Base-by-base conservation (phyloP, 106 monocot genomes). In the Dendrobium chrysotoxum region DNA sequence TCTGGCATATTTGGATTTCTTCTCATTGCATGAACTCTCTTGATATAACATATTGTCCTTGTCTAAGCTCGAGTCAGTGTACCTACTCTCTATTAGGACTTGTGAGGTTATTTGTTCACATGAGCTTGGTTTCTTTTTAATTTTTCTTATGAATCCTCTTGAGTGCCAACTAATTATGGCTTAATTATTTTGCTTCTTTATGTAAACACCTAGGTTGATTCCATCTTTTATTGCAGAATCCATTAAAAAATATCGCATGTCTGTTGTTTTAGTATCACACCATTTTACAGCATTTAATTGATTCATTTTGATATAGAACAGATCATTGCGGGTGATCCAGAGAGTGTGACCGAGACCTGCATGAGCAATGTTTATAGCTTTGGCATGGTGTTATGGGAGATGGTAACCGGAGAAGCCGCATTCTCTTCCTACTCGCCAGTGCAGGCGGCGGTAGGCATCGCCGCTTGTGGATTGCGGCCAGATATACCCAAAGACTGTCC, bases 361-460 rank as follows among this genome's bases (percentile, higher is more conserved):
- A 99, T 95, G 98, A 99, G 98, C 91, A 99, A 99, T 77, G 93
- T 93, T 64, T 99, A 99, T 64, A 99, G 98, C 78, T 99, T 91
- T 39, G 95, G 98, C 5, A 95, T 99, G 98, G 89, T 99, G 61
- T 44, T 99, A 1, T 99, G 98, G 98, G 98, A 95, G 85, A 99
- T 99, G 95, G 82, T 93, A 15, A 88, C 98, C 0, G 98, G 98
- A 17, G 98, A 95, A 80, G 84, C 86, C 18, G 95, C 98, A 17
- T 99, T 93, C 83, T 92, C 89, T 39, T 89, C 92, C n/a, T 95
- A 85, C 83, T 99, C 98, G 20, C 98, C 98, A 0, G 98, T 99
- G 72, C 98, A 99, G 77, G 98, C 98, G n/a, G 98, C 98, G 5
- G 95, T 99, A 0, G 98, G 95, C 18, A 95, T 99, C n/a, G 98